phyloP scores from a whole-genome alignment of 1,284 basidiomycete genomes.

The Ceratobasidium papillatum region DNA sequence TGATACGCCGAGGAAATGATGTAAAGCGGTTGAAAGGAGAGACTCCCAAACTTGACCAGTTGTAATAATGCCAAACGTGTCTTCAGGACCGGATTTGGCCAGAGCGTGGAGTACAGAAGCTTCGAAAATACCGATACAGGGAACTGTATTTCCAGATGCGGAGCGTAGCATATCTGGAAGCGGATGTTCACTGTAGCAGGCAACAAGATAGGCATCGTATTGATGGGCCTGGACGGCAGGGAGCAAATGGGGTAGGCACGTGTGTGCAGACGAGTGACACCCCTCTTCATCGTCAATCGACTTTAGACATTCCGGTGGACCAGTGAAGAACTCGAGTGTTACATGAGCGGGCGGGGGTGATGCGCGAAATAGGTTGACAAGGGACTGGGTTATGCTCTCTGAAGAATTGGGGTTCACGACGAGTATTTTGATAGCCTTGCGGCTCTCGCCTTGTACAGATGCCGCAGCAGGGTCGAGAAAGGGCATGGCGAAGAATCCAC shows the following conservation, averaged over 20 bases:
- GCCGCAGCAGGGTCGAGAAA: background rate
- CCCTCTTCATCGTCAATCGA: slow-evolving; percentile 58
- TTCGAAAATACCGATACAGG: slow-evolving; percentile 57
- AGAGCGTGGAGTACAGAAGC: slow-evolving; percentile 55
- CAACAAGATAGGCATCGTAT: slow-evolving; percentile 57
- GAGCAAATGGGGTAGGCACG: slow-evolving; percentile 51
- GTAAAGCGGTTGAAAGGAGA: slow-evolving; percentile 54
- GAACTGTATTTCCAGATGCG: slow-evolving; percentile 42
- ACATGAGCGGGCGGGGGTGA: slow-evolving; percentile 41
- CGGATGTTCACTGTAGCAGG: slow-evolving; percentile 63
- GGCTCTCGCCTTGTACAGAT: background rate
- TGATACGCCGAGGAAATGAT: slow-evolving; percentile 48
- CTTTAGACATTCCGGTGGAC: slow-evolving; percentile 53
- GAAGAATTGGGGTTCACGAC: slow-evolving; percentile 64
- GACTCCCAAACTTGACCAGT: slow-evolving; percentile 59
- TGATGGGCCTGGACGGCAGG: slow-evolving; percentile 30
- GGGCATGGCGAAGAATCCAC: background rate
- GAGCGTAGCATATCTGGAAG: slow-evolving; percentile 57
- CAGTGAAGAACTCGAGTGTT: slow-evolving; percentile 55
- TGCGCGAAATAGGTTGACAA: slow-evolving; percentile 43
- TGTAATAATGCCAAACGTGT: slow-evolving; percentile 60
- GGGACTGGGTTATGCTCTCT: slow-evolving; percentile 53
- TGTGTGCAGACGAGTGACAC: slow-evolving; percentile 53
- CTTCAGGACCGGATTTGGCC: slow-evolving; percentile 48
- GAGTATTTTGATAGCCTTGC: slow-evolving; percentile 50